phyloP scores from a whole-genome alignment of 257 asterid genomes.

The Solanum habrochaites region DNA sequence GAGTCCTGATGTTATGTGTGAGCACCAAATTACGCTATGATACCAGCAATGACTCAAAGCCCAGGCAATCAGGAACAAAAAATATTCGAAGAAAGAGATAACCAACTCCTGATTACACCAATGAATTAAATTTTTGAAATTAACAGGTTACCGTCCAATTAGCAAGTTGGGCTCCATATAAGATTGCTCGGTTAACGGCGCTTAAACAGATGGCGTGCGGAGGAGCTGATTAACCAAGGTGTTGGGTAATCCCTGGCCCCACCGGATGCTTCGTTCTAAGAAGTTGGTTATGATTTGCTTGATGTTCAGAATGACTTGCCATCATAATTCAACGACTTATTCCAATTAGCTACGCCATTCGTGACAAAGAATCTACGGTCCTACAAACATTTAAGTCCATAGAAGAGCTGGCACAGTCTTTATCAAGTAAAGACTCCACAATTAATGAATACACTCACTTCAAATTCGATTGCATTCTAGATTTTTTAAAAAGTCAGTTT shows the following conservation, averaged over 20 bases:
- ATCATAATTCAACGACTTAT: slow-evolving; percentile 86
- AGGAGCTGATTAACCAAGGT: slow-evolving; percentile 48
- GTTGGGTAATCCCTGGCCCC: slow-evolving; percentile 52
- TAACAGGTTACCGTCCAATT: slow-evolving; percentile 47
- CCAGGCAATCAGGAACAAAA: not conserved
- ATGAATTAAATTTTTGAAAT: not conserved
- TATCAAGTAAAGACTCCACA: not conserved
- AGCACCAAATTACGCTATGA: not conserved
- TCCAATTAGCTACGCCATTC: slow-evolving; percentile 95
- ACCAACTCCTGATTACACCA: not conserved
- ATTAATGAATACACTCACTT: not conserved
- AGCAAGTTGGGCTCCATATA: slow-evolving; percentile 42
- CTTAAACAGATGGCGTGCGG: slow-evolving; percentile 29
- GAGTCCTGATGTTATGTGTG: not conserved
- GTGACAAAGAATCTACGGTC: slow-evolving; percentile 78
- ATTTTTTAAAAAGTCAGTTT: not conserved
- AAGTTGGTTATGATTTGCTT: slow-evolving; percentile 42
- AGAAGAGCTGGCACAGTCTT: not conserved
- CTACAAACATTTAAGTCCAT: slow-evolving; percentile 19
- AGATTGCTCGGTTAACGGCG: slow-evolving; percentile 42
- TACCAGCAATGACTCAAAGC: not conserved
- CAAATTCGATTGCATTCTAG: not conserved
- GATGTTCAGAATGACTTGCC: slow-evolving; percentile 65
- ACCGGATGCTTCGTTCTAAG: slow-evolving; percentile 36
- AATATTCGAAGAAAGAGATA: not conserved